Base-by-base conservation (phyloP, 345 rosid genomes). In the Euphorbia lathyris region DNA sequence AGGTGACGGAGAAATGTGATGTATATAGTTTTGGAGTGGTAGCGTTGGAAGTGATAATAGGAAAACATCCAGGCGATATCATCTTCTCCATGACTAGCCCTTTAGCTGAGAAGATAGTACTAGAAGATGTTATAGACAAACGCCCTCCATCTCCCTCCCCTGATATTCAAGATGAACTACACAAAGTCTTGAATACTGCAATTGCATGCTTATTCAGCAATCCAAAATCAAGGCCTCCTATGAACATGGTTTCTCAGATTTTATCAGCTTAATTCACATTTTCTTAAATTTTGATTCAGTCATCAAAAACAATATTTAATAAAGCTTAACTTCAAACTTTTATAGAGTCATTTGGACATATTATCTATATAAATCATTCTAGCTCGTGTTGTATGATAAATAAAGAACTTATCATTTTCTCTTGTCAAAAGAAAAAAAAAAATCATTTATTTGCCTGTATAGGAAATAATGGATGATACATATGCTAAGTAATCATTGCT, bases 171-270 rank as follows among this genome's bases (percentile, higher is more conserved):
- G 72, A 51, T 23, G 43, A 81, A 52, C 63, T 84, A 4, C 10
- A 12, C 11, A 16, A 16, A 59, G 68, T 82, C 42, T 4, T 78
- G 12, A 74, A 80, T 36, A 23, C 80, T 1, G 83, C 80, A 3
- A 43, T 36, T 26, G 14, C 75, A 12, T 85, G 88, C 73, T 62
- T 80, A 3, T 3, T 32, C 16, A 38, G 11, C 23, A 80, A 74
- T 63, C 88, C 86, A n/a, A 74, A 57, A 10, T 53, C 57, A 4
- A 73, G 86, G 65, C 88, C 88, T 8, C 53, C 77, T 14, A 81
- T 83, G 84, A 26, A 69, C 16, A 55, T 32, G 60, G 53, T 80
- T 58, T 76, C 81, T 64, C 72, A 73, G 32, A 2, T 57, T 56
- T 14, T 78, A 7, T 58, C 50, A 9, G 36, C 45, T 32, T n/a